Conservation (phyloP, 306 rosid species). For the Aeschynomene evenia region DNA sequence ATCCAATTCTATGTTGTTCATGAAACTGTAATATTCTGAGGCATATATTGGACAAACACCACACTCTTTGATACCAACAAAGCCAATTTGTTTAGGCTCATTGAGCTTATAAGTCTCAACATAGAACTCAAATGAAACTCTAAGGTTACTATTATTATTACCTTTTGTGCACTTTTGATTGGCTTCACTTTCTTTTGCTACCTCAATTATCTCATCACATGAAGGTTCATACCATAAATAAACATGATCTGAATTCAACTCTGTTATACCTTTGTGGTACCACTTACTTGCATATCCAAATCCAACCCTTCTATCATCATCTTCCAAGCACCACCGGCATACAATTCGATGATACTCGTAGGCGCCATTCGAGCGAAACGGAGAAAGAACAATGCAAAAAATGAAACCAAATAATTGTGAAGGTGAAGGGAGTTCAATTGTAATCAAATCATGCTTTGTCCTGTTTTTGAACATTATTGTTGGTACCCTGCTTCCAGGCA, state of each 20-base stretch:
- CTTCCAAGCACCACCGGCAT: background rate
- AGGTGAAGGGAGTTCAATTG: background rate
- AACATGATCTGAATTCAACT: conserved; percentile 23
- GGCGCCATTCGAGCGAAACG: background rate
- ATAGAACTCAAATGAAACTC: conserved; percentile 5
- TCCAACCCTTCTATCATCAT: background rate
- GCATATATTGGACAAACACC: conserved; percentile 26
- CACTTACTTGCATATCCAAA: background rate
- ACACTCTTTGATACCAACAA: conserved; percentile 10
- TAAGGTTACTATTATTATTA: background rate
- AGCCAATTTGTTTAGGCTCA: conserved; percentile 9
- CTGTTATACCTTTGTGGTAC: background rate
- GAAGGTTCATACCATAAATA: conserved; percentile 18
- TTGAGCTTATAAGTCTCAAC: background rate
- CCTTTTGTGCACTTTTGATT: background rate
- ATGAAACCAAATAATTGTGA: conserved; percentile 9
- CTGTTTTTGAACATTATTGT: background rate
- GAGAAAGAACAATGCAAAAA: conserved; percentile 18
- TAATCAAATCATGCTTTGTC: background rate
- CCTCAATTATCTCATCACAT: conserved; percentile 1
- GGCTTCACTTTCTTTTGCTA: background rate
- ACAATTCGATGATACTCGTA: background rate
- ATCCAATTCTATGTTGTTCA: background rate
- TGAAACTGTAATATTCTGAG: background rate
- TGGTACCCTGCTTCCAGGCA: conserved; percentile 24